A percentile compares a stretch with the other conserved stretches of the same genome.
Evolutionary conservation across 768 basidiomycete species (phyloP).

Genomic region (Lactarius trivialis): DNA sequence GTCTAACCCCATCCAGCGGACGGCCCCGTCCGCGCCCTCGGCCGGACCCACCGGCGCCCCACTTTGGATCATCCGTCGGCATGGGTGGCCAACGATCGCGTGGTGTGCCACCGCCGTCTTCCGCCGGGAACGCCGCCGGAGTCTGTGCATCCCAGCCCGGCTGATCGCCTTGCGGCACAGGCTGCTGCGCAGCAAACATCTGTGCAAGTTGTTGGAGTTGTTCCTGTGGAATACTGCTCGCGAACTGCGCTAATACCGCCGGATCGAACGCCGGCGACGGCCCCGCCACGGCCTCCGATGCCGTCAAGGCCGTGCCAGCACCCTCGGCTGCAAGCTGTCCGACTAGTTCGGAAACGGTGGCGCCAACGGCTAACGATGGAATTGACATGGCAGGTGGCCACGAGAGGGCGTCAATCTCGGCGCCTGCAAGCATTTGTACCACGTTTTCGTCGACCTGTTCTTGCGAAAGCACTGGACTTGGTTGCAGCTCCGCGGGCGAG

Average conservation of each 20-base stretch:
- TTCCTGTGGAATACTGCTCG: conserved; percentile 22
- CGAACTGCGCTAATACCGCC: conserved; percentile 10
- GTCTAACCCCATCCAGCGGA: conserved; percentile 60
- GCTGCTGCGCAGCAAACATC: conserved; percentile 26
- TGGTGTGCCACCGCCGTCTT: conserved; percentile 16
- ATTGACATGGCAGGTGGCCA: conserved; percentile 38
- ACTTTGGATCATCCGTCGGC: conserved; percentile 37
- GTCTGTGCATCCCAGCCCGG: conserved; percentile 21
- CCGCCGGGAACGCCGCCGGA: conserved; percentile 17
- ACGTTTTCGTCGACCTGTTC: conserved; percentile 63
- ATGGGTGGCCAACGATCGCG: conserved; percentile 38
- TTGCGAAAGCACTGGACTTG: conserved; percentile 43
- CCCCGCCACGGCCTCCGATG: conserved; percentile 33
- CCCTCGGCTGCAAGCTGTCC: conserved; percentile 46
- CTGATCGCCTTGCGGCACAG: conserved; percentile 18
- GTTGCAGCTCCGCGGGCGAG: conserved; percentile 62
- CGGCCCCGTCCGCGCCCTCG: conserved; percentile 42
- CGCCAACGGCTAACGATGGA: conserved; percentile 27
- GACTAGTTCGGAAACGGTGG: conserved; percentile 65
- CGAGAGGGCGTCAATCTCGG: conserved; percentile 59
- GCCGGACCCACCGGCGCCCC: conserved; percentile 21
- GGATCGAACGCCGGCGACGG: conserved; percentile 27
- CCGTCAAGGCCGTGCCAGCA: conserved; percentile 30
- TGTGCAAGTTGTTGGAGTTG: conserved; percentile 24
- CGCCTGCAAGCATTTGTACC: conserved; percentile 61